Base-by-base conservation (phyloP, 768 basidiomycete species). In the Xerocomellus chrysenteron region DNA sequence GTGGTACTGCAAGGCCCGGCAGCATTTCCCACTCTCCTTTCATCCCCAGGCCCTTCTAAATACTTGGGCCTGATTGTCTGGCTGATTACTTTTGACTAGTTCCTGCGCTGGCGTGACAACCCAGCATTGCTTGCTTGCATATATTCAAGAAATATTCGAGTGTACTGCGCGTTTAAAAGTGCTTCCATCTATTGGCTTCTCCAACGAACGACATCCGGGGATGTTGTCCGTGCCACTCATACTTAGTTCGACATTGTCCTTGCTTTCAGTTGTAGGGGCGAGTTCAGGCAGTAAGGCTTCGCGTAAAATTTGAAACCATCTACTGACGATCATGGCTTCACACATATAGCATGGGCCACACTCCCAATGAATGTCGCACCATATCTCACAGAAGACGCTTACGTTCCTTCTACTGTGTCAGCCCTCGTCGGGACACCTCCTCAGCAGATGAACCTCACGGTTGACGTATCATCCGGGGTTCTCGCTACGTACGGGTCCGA, bases 341-440 rank as follows among this genome's bases (percentile, higher is more conserved):
- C 10, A 14, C n/a, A 24, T 44, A 26, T 48, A 70, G 68, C 69
- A 43, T 70, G 68, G 68, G 65, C 57, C 6, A 48, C 52, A 12
- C 55, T 70, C 10, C 68, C 59, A 19, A 65, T 70, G 65, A 61
- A 36, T 16, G 67, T 69, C 14, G 45, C 19, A 32, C 40, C 58
- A 11, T 54, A 46, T 48, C 63, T 70, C 14, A 10, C 47, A 21
- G 61, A 70, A 9, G 19, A n/a, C 13, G 3, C 0, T 28, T 55
- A 48, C 45, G 32, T 48, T 33, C 59, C 68, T 26, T 45, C 51
- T 12, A 68, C 61, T 9, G 61, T 62, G 6, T 57, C 65, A 19
- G 52, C 47, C 11, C 61, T 67, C 28, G 19, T 70, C 28, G 67
- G 68, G 14, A 69, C 65, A 11, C 69, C 68, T 12, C 65, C 69